Evolutionary conservation across 176 grass and related monocot genomes (phyloP).

Genomic region (Leersia perrieri): DNA sequence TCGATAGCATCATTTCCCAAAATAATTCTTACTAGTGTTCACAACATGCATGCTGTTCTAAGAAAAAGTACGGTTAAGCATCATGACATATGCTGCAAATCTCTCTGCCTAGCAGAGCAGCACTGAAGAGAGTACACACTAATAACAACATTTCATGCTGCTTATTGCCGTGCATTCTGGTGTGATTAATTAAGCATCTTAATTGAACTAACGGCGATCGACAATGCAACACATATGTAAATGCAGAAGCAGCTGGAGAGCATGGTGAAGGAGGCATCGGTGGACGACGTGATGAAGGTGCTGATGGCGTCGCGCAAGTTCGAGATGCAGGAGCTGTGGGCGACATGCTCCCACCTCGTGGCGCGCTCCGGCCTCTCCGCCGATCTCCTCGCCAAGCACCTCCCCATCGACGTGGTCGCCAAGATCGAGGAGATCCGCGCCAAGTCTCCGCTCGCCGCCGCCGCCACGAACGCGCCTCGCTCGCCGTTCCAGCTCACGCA

Average conservation of each 20-base stretch:
- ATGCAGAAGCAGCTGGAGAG: slow-evolving; percentile 84
- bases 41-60: slow-evolving; percentile 36
- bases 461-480: slow-evolving; percentile 42
- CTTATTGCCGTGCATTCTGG: neutral
- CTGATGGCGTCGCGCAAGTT: slow-evolving; percentile 87
- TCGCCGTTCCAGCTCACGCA: slow-evolving; percentile 51
- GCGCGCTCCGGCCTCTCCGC: slow-evolving; percentile 84
- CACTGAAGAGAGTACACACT: neutral
- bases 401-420: slow-evolving; percentile 79
- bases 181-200: neutral
- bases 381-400: slow-evolving; percentile 91
- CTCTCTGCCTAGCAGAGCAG: neutral
- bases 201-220: neutral
- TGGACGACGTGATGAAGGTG: slow-evolving; percentile 97
- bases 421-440: slow-evolving; percentile 76
- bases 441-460: slow-evolving; percentile 44
- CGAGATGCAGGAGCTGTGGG: slow-evolving; percentile 87
- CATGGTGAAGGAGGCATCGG: slow-evolving; percentile 95
- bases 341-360: slow-evolving; percentile 83
- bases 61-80: slow-evolving; percentile 13
- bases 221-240: neutral
- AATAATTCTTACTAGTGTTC: slow-evolving; percentile 23
- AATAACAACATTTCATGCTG: slow-evolving; percentile 34
- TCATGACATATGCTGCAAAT: neutral
- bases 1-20: slow-evolving; percentile 54